A percentile compares a stretch with the other conserved stretches of the same genome.
Evolutionary conservation across 495 filamentous ascomycete species (phyloP).

Genomic region (Amniculicola lignicola): DNA sequence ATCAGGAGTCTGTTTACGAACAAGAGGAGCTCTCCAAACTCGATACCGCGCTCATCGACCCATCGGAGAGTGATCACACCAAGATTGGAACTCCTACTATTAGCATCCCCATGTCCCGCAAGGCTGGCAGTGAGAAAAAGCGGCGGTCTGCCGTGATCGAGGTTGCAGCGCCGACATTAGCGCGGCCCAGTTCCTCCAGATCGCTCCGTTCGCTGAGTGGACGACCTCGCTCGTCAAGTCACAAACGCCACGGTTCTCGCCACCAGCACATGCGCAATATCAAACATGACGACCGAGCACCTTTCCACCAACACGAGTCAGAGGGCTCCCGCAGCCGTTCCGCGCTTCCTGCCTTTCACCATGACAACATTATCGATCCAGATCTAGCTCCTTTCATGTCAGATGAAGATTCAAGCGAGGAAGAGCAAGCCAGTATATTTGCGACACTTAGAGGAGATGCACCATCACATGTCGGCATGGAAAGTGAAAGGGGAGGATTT

Average conservation of each 20-base stretch:
- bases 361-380: conserved; percentile 96
- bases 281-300: conserved; percentile 74
- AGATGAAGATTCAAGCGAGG: conserved; percentile 86
- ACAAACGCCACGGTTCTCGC: conserved; percentile 82
- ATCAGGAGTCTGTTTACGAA: conserved; percentile 30
- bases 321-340: conserved; percentile 63
- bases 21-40: conserved; percentile 12
- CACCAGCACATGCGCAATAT: conserved; percentile 67
- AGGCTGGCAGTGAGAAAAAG: conserved; percentile 75
- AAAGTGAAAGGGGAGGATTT: conserved; percentile 53
- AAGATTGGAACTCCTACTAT: conserved; percentile 44
- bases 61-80: conserved; percentile 35
- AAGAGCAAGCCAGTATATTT: conserved; percentile 86
- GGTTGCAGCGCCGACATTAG: conserved; percentile 70
- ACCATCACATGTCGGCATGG: conserved; percentile 50
- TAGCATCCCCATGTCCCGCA: conserved; percentile 58
- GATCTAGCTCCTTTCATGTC: conserved; percentile 94
- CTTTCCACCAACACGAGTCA: conserved; percentile 72
- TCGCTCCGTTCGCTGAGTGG: conserved; percentile 74
- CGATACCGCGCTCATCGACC: conserved; percentile 12
- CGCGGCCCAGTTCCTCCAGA: conserved; percentile 82
- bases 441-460: conserved; percentile 60
- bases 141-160: conserved; percentile 85
- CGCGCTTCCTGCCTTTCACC: conserved; percentile 86
- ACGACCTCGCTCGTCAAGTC: conserved; percentile 69